phyloP scores from a whole-genome alignment of 257 asterid species.

The Nicotiana attenuata region DNA sequence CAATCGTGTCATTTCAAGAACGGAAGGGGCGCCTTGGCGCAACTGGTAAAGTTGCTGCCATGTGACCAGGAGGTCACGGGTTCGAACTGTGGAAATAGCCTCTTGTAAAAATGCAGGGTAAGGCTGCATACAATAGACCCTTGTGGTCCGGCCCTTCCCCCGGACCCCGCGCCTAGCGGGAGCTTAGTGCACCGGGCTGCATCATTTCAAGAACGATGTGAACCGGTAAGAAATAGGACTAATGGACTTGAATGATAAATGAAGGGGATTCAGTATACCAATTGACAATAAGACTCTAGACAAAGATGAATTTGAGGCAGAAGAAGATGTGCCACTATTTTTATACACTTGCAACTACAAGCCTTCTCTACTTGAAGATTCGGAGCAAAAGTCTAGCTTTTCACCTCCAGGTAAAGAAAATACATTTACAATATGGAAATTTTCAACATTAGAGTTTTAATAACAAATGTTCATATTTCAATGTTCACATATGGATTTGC shows the following conservation, averaged over 20 bases:
- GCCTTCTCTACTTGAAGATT: conserved; percentile 22
- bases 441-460: too few relatives aligned
- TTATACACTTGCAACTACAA: conserved; percentile 29
- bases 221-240: neutral
- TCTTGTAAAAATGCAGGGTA: neutral
- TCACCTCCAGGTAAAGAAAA: conserved; percentile 26
- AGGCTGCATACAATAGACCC: too few relatives aligned
- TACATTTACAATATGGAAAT: neutral
- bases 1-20: neutral
- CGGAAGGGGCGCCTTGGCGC: too few relatives aligned
- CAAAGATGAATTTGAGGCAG: conserved; percentile 27
- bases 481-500: neutral
- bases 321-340: conserved; percentile 43
- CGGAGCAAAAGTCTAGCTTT: conserved; percentile 12
- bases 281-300: conserved; percentile 12
- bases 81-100: too few relatives aligned
- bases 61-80: too few relatives aligned
- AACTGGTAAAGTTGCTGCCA: too few relatives aligned
- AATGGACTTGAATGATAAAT: neutral
- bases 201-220: neutral
- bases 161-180: too few relatives aligned
- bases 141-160: too few relatives aligned
- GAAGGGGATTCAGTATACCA: conserved; percentile 9
- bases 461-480: neutral
- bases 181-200: too few relatives aligned